Evolutionary conservation across 2,329 filamentous ascomycete species (phyloP), one percentile per base, ranked within the genome.

Genomic region (Plectosphaerella cucumerina): DNA sequence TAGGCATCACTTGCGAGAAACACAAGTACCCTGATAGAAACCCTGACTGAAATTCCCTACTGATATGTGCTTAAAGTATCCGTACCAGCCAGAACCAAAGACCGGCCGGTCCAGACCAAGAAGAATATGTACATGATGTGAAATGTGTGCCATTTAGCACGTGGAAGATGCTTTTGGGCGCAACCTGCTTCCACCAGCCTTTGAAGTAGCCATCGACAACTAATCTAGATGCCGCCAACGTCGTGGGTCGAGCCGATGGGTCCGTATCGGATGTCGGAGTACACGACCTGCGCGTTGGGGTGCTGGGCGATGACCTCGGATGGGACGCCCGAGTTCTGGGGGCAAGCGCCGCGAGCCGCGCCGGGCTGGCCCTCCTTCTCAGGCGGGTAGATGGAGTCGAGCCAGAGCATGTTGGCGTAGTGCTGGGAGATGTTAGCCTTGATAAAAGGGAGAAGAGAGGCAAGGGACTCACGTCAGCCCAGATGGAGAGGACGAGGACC

Each of bases 331-430:
- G 59, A 60, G 50, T 54, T 56, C 18, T 54, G 47, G 23, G 60
- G 49, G 49, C 62, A 63, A 46, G 52, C 49, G 31, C 62, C 60
- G 12, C 62, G 58, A 47, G 50, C 58, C 23, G 53, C 54, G 20
- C 62, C 61, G 21, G 60, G 59, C 50, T 57, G 47, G 50, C 58
- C 57, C 43, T 53, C 51, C 55, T 60, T 58, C 51, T 59, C 61
- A 15, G 53, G 56, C 23, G 83, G 82, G 70, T 78, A 85, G 62
- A 69, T 74, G 54, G 75, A 77, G 71, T 88, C 84, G 58, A 89
- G 78, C 85, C 85, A 88, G 59, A 85, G 76, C 82, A 88, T 87
- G 69, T 84, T 76, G 60, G 78, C 70, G 50, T 76, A 68, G 65
- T 86, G 77, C 44, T 47, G 17, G n/a, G 17, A n/a, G 18, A 18